A percentile compares a stretch with the other conserved stretches of the same genome.
Evolutionary conservation across 139 green algal genomes (phyloP).

Genomic region (Chlorella sorokiniana): DNA sequence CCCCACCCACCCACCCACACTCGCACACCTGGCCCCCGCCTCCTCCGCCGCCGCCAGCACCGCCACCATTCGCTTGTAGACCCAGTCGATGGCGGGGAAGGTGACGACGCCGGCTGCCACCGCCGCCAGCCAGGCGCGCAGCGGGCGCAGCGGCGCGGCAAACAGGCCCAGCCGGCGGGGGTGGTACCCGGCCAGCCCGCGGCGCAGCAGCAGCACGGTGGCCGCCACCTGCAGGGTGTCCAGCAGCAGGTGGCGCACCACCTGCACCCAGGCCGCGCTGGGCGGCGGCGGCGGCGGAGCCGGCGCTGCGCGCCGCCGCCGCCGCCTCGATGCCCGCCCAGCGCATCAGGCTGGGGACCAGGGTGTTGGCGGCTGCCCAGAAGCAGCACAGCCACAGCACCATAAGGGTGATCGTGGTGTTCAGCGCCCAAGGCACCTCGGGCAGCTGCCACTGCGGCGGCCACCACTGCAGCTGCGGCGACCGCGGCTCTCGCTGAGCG

Average conservation of each 20-base stretch:
- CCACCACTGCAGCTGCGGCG: neutral
- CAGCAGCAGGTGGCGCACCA: slow-evolving; percentile 71
- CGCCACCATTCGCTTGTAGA: slow-evolving; percentile 23
- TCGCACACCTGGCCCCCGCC: neutral
- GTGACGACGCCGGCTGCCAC: slow-evolving; percentile 31
- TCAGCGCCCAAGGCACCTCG: slow-evolving; percentile 23
- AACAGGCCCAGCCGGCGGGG: slow-evolving; percentile 58
- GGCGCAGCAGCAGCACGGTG: slow-evolving; percentile 72
- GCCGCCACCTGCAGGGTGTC: slow-evolving; percentile 72
- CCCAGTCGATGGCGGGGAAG: slow-evolving; percentile 48
- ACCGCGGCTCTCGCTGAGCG: neutral
- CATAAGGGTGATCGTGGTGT: slow-evolving; percentile 72
- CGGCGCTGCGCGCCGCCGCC: slow-evolving; percentile 29
- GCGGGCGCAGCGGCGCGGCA: slow-evolving; percentile 22
- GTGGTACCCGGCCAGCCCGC: slow-evolving; percentile 59
- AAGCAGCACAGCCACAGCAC: slow-evolving; percentile 85
- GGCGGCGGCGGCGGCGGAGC: neutral
- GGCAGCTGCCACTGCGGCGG: slow-evolving; percentile 12
- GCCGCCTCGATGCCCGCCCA: slow-evolving; percentile 60
- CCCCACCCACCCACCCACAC: slow-evolving; percentile 2
- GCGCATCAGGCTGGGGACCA: slow-evolving; percentile 66
- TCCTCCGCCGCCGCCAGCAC: slow-evolving; percentile 13
- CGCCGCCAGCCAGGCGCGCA: slow-evolving; percentile 33
- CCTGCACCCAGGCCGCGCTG: slow-evolving; percentile 41
- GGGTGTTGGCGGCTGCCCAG: slow-evolving; percentile 70